A percentile compares a stretch with the other conserved stretches of the same genome.
phyloP scores from a whole-genome alignment of 495 filamentous ascomycete genomes.

The Staphylotrichum tortipilum region DNA sequence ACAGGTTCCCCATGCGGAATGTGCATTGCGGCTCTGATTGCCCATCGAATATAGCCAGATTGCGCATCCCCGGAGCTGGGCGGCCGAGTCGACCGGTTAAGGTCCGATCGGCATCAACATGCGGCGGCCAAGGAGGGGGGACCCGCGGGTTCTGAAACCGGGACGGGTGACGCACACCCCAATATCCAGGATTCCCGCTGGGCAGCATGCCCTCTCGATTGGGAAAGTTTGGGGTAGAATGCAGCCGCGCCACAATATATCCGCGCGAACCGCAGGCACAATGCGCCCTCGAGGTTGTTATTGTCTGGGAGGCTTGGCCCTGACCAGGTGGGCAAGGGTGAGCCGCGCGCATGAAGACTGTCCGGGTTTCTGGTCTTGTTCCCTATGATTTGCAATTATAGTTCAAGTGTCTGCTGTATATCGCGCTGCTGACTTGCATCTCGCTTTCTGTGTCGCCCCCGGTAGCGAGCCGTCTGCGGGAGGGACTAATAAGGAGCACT shows the following conservation, averaged over 20 bases:
- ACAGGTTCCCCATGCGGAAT: too few relatives aligned
- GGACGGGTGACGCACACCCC: not conserved
- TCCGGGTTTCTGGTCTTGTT: not conserved
- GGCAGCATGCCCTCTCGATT: not conserved
- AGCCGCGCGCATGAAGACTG: not conserved
- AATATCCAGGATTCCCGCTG: too few relatives aligned
- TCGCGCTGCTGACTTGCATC: not conserved
- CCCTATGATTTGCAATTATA: too few relatives aligned
- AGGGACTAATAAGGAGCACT: too few relatives aligned
- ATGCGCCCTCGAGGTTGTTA: too few relatives aligned
- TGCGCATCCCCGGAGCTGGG: not conserved
- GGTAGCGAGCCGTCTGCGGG: not conserved
- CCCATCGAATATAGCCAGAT: constrained; percentile 2
- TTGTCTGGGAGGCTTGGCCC: too few relatives aligned
- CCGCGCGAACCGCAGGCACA: not conserved
- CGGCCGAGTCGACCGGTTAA: constrained; percentile 1
- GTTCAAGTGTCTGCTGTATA: not conserved
- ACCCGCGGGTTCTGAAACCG: not conserved
- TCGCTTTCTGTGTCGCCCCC: not conserved
- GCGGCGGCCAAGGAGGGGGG: too few relatives aligned
- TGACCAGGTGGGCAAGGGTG: too few relatives aligned
- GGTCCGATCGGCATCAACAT: not conserved
- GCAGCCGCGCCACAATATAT: not conserved
- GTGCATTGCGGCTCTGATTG: constrained; percentile 8
- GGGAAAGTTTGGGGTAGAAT: not conserved